A percentile compares a stretch with the other conserved stretches of the same genome.
These are phyloP conservation scores for Zygoascus flipseniorum DNA, from an alignment of 805 yeast species.

Conservation along the genomic window DNA sequence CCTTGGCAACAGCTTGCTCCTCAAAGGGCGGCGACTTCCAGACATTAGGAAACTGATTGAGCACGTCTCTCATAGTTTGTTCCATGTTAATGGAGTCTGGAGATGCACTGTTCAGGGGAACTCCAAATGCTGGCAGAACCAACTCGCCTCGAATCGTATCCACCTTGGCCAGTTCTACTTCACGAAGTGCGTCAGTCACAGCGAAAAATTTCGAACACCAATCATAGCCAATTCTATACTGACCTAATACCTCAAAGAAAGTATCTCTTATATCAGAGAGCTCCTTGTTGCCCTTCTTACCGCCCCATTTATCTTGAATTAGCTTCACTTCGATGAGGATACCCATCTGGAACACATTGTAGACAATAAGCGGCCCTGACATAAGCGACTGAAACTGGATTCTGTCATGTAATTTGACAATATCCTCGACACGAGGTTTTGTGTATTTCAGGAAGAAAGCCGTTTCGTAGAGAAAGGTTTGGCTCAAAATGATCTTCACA, in stretches of 20 bases:
- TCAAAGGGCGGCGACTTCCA: neutral
- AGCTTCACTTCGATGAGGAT: neutral
- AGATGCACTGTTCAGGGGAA: neutral
- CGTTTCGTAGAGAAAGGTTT: neutral
- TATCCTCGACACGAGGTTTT: neutral
- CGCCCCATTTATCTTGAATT: neutral
- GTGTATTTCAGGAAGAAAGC: neutral
- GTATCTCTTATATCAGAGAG: neutral
- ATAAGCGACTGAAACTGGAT: neutral
- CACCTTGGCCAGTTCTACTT: neutral
- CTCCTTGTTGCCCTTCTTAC: neutral
- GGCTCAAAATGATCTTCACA: neutral
- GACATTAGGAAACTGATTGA: neutral
- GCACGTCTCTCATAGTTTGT: neutral
- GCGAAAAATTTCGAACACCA: neutral
- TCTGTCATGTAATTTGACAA: neutral
- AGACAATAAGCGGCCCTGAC: neutral
- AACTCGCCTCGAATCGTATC: neutral
- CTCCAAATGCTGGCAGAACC: neutral
- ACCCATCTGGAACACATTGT: neutral
- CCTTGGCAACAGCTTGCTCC: too few relatives aligned
- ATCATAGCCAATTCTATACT: neutral
- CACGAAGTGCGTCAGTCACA: neutral
- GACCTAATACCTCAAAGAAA: neutral
- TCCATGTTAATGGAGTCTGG: neutral